A percentile compares a stretch with the other conserved stretches of the same genome.
Conservation (phyloP, 345 rosid species). For the Schrenkiella parvula region DNA sequence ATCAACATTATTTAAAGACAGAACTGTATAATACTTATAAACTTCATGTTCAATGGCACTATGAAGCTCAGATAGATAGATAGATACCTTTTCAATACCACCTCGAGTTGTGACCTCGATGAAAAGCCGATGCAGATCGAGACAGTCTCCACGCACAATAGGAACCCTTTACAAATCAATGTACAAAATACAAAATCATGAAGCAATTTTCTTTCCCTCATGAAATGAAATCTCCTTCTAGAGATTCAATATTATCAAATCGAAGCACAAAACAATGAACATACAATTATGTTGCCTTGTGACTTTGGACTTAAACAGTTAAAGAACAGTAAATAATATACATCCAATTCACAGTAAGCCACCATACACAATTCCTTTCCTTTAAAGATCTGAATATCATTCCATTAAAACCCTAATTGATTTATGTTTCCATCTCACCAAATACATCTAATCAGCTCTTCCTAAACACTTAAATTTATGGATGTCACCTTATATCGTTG, state of each 20-base stretch:
- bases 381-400: too few species aligned
- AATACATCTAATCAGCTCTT: neutral
- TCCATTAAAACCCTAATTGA: too few species aligned
- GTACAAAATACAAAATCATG: neutral
- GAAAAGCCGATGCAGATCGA: constrained; percentile 75
- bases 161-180: constrained; percentile 48
- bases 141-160: constrained; percentile 51
- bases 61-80: neutral
- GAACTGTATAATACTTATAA: neutral
- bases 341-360: neutral
- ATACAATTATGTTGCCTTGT: neutral
- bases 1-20: neutral
- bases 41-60: neutral
- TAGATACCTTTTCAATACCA: constrained; percentile 52
- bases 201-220: neutral
- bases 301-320: neutral
- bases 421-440: too few species aligned
- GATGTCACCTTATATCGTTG: too few species aligned
- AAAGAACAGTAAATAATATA: neutral
- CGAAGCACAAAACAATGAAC: neutral
- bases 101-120: constrained; percentile 73
- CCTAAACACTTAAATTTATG: neutral
- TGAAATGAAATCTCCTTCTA: neutral
- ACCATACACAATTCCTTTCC: neutral
- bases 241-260: neutral